phyloP scores from a whole-genome alignment of 2,329 filamentous ascomycete genomes.

The Trichoderma harzianum region DNA sequence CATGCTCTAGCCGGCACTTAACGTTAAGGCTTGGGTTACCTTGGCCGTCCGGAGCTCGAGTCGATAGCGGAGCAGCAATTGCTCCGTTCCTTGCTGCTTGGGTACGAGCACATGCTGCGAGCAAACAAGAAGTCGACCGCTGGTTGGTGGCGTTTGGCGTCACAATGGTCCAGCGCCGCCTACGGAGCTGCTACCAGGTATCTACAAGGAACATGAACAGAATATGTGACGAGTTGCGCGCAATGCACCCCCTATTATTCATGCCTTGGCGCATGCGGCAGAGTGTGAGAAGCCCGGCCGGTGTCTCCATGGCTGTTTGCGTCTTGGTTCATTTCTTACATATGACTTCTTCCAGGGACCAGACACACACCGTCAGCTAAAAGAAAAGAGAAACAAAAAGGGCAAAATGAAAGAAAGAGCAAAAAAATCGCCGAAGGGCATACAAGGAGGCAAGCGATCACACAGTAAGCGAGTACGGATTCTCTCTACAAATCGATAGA shows the following conservation, averaged over 20 bases:
- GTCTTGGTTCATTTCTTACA: slow-evolving; percentile 1
- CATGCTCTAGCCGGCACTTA: slow-evolving; percentile 3
- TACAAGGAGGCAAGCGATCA: neutral
- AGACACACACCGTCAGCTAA: neutral
- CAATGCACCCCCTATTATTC: neutral
- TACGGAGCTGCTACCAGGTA: neutral
- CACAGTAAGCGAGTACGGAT: neutral
- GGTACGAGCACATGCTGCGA: neutral
- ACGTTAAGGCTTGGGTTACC: neutral
- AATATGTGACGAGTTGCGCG: neutral
- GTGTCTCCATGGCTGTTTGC: neutral
- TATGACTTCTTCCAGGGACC: neutral
- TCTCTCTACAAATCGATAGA: neutral
- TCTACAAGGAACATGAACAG: neutral
- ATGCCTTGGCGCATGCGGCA: neutral
- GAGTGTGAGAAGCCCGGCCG: neutral
- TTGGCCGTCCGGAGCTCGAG: neutral
- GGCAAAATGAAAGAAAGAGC: neutral
- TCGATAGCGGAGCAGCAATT: neutral
- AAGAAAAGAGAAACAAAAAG: neutral
- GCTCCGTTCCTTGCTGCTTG: neutral
- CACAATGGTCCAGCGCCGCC: neutral
- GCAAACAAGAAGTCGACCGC: neutral
- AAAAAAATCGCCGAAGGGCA: neutral
- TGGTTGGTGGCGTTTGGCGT: slow-evolving; percentile 5